Evolutionary conservation across 1,284 basidiomycete species (phyloP).

Genomic region (Hemileia vastatrix): DNA sequence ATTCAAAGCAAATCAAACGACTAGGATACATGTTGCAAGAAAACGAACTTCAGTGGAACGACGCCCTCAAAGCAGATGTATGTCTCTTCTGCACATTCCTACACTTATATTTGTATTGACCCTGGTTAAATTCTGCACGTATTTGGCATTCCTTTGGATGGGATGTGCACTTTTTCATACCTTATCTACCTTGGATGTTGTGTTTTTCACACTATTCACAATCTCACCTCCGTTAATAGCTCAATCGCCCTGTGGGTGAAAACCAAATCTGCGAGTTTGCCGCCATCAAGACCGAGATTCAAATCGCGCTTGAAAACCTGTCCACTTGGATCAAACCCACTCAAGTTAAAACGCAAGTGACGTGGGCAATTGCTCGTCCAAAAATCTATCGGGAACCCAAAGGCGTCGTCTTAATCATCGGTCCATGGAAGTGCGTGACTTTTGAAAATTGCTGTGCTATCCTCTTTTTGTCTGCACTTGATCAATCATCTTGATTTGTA

Average conservation of each 20-base stretch:
- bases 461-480: background rate
- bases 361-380: constrained; percentile 41
- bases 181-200: background rate
- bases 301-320: constrained; percentile 38
- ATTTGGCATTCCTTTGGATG: background rate
- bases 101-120: background rate
- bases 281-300: constrained; percentile 40
- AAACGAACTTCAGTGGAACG: constrained; percentile 37
- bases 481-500: constrained; percentile 12
- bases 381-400: constrained; percentile 45
- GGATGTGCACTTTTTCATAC: background rate
- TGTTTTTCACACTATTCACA: background rate
- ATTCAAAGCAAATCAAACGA: constrained; percentile 42
- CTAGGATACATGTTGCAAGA: constrained; percentile 41
- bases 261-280: constrained; percentile 42
- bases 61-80: constrained; percentile 40
- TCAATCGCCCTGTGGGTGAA: constrained; percentile 44
- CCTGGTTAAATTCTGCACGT: background rate
- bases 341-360: constrained; percentile 35
- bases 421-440: constrained; percentile 42
- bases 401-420: constrained; percentile 45
- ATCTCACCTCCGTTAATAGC: constrained; percentile 16
- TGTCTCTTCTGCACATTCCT: background rate
- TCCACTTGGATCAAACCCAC: constrained; percentile 44
- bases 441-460: background rate